Percentiles rank a stretch among this genome's conserved stretches.
These are phyloP conservation scores for Sphaerosporella brunnea DNA, from an alignment of 495 filamentous ascomycete genomes.

Conservation along the genomic window DNA sequence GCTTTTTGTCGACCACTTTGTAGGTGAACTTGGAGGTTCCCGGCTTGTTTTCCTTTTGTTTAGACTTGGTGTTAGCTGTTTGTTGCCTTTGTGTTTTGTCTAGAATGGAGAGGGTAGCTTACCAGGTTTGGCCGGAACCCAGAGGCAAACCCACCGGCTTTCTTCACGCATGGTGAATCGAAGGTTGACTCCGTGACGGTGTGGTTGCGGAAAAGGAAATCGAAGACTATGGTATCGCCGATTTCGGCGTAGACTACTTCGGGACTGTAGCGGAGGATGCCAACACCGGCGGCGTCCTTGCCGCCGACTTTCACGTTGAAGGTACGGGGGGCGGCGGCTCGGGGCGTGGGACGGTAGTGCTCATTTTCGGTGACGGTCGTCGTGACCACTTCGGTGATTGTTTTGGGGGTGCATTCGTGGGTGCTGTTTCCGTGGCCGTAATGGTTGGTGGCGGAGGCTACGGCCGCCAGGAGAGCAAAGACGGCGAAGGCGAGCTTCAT, in stretches of 20 bases:
- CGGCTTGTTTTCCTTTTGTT: background rate
- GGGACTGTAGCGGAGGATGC: conserved; percentile 19
- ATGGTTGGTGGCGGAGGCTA: background rate
- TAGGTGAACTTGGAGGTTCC: background rate
- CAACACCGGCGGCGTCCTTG: background rate
- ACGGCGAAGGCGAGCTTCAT: background rate
- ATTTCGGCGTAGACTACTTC: conserved; percentile 28
- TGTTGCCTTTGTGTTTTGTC: no score
- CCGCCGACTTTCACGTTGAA: conserved; percentile 23
- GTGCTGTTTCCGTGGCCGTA: background rate
- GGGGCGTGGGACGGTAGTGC: background rate
- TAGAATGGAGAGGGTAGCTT: no score
- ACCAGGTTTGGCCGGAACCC: conserved; percentile 49
- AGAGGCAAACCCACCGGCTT: conserved; percentile 41
- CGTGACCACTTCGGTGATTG: background rate
- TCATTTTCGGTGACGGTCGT: background rate
- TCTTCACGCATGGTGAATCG: conserved; percentile 45
- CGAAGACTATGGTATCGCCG: conserved; percentile 54
- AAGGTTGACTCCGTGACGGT: conserved; percentile 55
- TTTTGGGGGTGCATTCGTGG: background rate
- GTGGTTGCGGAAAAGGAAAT: conserved; percentile 54
- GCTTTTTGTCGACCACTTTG: background rate
- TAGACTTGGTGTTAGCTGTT: background rate
- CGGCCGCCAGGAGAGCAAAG: background rate
- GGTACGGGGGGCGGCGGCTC: background rate